phyloP scores from a whole-genome alignment of 768 basidiomycete genomes.

The Suillus weaverae region DNA sequence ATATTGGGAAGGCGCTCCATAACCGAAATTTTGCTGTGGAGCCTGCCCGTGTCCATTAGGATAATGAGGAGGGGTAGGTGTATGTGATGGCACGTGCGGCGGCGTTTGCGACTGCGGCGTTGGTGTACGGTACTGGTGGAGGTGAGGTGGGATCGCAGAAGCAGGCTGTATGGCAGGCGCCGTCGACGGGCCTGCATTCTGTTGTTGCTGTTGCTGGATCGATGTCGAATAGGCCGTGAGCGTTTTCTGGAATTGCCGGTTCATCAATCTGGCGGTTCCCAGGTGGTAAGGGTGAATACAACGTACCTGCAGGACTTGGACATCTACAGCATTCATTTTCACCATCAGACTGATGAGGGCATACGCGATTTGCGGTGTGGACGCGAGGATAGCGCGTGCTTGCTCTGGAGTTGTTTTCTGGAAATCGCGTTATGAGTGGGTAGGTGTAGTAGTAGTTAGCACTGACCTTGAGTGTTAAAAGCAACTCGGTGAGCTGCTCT shows the following conservation, averaged over 20 bases:
- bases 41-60: slow-evolving; percentile 30
- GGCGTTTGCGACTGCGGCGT: slow-evolving; percentile 34
- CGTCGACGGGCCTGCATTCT: slow-evolving; percentile 21
- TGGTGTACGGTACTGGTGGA: slow-evolving; percentile 35
- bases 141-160: slow-evolving; percentile 49
- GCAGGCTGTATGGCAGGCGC: slow-evolving; percentile 23
- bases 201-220: slow-evolving; percentile 5
- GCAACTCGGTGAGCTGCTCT: slow-evolving; percentile 72
- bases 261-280: neutral
- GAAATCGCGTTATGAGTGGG: slow-evolving; percentile 5
- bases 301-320: slow-evolving; percentile 73
- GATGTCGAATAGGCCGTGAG: slow-evolving; percentile 49
- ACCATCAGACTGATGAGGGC: slow-evolving; percentile 79
- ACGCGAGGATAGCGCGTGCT: slow-evolving; percentile 65
- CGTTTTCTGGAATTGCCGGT: slow-evolving; percentile 48
- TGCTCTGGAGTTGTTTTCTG: slow-evolving; percentile 77
- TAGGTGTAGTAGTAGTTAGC: neutral
- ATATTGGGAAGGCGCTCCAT: slow-evolving; percentile 15
- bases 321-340: slow-evolving; percentile 69
- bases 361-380: slow-evolving; percentile 75
- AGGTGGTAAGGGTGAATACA: neutral
- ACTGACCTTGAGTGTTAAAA: slow-evolving; percentile 67
- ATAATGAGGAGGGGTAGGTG: slow-evolving; percentile 8
- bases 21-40: slow-evolving; percentile 25
- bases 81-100: slow-evolving; percentile 18